A percentile compares a stretch with the other conserved stretches of the same genome.
Conservation (phyloP, 805 yeast species). For the Metschnikowia orientalis region DNA sequence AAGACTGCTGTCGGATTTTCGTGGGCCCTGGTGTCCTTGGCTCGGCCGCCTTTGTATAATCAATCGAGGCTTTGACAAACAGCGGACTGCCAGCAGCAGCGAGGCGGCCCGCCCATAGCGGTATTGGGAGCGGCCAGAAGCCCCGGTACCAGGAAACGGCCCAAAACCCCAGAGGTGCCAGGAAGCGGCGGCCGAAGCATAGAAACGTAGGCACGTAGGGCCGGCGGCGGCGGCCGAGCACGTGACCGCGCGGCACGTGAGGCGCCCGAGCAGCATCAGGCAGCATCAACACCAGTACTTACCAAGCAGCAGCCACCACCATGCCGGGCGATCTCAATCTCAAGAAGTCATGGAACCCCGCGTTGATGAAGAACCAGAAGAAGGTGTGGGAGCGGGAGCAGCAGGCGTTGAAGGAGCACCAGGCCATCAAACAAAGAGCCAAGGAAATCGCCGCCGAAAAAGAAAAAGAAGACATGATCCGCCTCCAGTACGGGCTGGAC, state of each 20-base stretch:
- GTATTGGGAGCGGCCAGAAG: not conserved
- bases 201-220: too few relatives aligned
- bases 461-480: conserved; percentile 53
- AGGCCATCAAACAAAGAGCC: conserved; percentile 57
- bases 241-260: conserved; percentile 1
- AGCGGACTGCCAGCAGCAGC: too few relatives aligned
- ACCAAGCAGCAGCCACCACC: conserved; percentile 1
- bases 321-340: conserved; percentile 79
- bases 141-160: not conserved
- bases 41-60: conserved; percentile 3
- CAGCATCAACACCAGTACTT: too few relatives aligned
- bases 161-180: too few relatives aligned
- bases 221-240: not conserved
- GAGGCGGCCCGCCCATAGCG: too few relatives aligned
- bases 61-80: conserved; percentile 1
- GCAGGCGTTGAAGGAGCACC: conserved; percentile 65
- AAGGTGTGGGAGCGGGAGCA: conserved; percentile 83
- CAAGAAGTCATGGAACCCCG: conserved; percentile 97
- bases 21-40: conserved; percentile 4
- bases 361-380: conserved; percentile 74
- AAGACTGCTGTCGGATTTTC: conserved; percentile 18
- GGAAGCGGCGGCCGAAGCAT: too few relatives aligned
- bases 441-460: conserved; percentile 60
- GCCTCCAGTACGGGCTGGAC: conserved; percentile 41
- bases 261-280: too few relatives aligned